Percentiles rank a stretch among this genome's conserved stretches.
These are phyloP conservation scores for Waltergamsia citrina DNA, from an alignment of 2,329 filamentous ascomycete species.

Conservation along the genomic window DNA sequence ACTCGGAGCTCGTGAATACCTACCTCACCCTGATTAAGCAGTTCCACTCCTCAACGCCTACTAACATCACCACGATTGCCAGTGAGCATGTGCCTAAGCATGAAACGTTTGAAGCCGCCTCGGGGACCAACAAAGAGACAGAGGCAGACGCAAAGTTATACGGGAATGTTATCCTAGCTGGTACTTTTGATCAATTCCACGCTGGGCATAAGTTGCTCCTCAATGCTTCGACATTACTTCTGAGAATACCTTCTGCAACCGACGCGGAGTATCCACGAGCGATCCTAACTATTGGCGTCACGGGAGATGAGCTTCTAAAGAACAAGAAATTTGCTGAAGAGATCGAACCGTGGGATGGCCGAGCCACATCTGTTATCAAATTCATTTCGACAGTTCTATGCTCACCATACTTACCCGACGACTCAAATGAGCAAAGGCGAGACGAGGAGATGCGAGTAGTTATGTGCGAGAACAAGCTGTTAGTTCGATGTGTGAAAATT, in stretches of 20 bases:
- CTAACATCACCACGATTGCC: no score
- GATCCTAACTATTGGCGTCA: conserved; percentile 74
- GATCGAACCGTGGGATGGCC: conserved; percentile 70
- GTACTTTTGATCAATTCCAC: conserved; percentile 95
- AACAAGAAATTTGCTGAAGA: conserved; percentile 83
- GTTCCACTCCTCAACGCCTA: no score
- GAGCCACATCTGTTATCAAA: conserved; percentile 57
- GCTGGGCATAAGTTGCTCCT: conserved; percentile 93
- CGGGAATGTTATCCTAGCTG: conserved; percentile 63
- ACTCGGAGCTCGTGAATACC: conserved; percentile 43
- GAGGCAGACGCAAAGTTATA: no score
- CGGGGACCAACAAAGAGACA: no score
- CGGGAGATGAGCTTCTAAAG: conserved; percentile 73
- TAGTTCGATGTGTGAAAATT: conserved; percentile 74
- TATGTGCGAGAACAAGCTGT: conserved; percentile 50
- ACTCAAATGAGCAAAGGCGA: conserved; percentile 2
- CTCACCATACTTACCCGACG: neutral
- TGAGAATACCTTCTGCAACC: conserved; percentile 34
- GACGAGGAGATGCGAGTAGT: conserved; percentile 28
- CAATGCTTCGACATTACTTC: conserved; percentile 71
- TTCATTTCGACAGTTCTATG: conserved; percentile 53
- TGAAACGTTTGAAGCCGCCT: no score
- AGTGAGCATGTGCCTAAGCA: no score
- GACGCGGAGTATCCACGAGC: neutral
- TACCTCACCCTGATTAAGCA: conserved; percentile 39